A percentile compares a stretch with the other conserved stretches of the same genome.
These are phyloP conservation scores for Gymnopus androsaceus DNA, from an alignment of 1,284 basidiomycete genomes.

Conservation along the genomic window DNA sequence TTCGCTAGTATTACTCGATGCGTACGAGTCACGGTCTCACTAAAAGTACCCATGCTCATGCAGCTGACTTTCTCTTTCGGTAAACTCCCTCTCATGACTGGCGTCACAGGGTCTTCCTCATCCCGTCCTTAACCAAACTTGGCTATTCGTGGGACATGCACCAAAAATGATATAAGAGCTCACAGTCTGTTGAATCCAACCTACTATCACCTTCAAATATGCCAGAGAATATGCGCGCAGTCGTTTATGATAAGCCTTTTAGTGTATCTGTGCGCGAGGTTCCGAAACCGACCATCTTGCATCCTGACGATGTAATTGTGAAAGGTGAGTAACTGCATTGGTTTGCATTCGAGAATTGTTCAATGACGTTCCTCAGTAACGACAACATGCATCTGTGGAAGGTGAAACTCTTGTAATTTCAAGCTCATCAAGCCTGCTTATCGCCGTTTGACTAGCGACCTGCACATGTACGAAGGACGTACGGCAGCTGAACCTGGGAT, in stretches of 20 bases:
- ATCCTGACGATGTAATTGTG: constrained; percentile 54
- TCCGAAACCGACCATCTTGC: constrained; percentile 44
- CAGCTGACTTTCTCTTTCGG: constrained; percentile 1
- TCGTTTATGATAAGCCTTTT: constrained; percentile 52
- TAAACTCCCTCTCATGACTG: not conserved
- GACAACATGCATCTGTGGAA: constrained; percentile 53
- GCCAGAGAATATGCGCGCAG: constrained; percentile 44
- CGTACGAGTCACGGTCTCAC: too few species aligned
- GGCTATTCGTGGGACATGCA: not conserved
- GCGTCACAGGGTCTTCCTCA: not conserved
- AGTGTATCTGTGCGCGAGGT: constrained; percentile 45
- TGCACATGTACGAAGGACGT: constrained; percentile 60
- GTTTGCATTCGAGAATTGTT: not conserved
- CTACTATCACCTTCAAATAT: not conserved
- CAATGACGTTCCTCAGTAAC: constrained; percentile 38
- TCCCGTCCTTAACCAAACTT: too few species aligned
- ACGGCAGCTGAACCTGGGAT: constrained; percentile 51
- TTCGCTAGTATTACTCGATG: too few species aligned
- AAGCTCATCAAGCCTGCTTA: not conserved
- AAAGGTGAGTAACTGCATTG: constrained; percentile 32
- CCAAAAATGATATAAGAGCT: not conserved
- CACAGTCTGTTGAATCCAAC: not conserved
- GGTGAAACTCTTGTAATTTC: constrained; percentile 27
- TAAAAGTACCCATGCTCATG: not conserved
- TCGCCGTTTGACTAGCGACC: constrained; percentile 35